Evolutionary conservation across 225 moss, liverwort and hornwort species (phyloP), one percentile per base, ranked within the genome.

Genomic region (Pseudisothecium myosuroides): DNA sequence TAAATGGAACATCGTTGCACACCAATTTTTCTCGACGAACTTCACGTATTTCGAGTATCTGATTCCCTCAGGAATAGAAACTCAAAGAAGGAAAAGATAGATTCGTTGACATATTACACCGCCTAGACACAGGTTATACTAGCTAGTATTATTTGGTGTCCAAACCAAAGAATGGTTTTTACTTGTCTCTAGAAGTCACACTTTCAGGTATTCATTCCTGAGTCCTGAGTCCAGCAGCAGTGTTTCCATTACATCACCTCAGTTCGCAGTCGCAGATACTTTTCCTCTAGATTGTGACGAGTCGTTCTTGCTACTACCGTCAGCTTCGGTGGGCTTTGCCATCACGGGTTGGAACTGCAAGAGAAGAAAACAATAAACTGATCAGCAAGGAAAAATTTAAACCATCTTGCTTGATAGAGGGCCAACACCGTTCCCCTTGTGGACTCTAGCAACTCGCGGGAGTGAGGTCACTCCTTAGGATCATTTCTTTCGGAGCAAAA

Each of bases 261-360:
- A 90, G 36, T 60, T 93, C 7, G 93, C 91, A 88, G 93, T 29
- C 43, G 91, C 92, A 81, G 93, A 87, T 72, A 94, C 87, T 88
- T 89, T 93, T 60, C 94, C 90, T 80, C 86, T 91, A 75, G 90
- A 64, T 88, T 95, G 92, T 71, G 92, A 85, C 21, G 92, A 88
- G 61, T 91, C 92, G 34, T 90, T 90, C 82, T 88, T 88, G 85
- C 90, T 91, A 47, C 49, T 87, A 73, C 41, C 91, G 71, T 94
- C 92, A 34, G 91, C 77, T 88, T 93, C 94, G 73, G 78, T 67
- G 67, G 93, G 94, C 83, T 92, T 93, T 52, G 94, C 94, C 89
- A 92, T 92, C 65, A 95, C 86, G 45, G 94, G 94, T 93, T 95
- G 93, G 88, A 95, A 95, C 94, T 95, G 93, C 87, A 90, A 64